Evolutionary conservation across 768 basidiomycete species (phyloP), one percentile per base, ranked within the genome.

Genomic region (Dioszegia hungarica): DNA sequence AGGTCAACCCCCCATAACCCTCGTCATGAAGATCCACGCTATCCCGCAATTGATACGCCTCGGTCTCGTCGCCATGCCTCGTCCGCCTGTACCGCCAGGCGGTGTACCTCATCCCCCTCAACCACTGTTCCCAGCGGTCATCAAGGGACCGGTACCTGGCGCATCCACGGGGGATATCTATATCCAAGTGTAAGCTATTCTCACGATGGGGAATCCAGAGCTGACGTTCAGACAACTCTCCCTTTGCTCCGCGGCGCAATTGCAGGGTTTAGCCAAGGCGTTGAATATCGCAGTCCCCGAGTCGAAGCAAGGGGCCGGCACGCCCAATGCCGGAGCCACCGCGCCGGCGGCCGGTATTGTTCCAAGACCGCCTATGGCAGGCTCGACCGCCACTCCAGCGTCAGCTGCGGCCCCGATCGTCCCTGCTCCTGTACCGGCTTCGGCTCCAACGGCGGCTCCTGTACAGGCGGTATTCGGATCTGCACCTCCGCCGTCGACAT

Each of bases 241-340:
- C 24, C 19, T 51, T 5, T 51, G 49, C 28, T 25, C 49, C 14
- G 34, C 49, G 4, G 15, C n/a, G 8, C 49, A 51, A 20, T 20
- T 51, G 19, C 49, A 51, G 9, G 49, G 49, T 15, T 22, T 51
- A 4, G 49, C 49, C 25, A 51, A 51, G 34, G 49, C 49, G 11
- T 22, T 51, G 2, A 51, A 51, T 27, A 51, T 51, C 36, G 11
- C 37, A 8, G 25, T 51, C 9, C 36, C 49, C 22, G 47, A 33
- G 6, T 20, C 47, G n/a, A n/a, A 25, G 19, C 41, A 19, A 22
- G 12, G 19, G 8, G n/a, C n/a, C n/a, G n/a, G n/a, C n/a, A n/a
- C n/a, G n/a, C n/a, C n/a, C n/a, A n/a, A n/a, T n/a, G n/a, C n/a
- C n/a, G n/a, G n/a, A n/a, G n/a, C n/a, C n/a, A n/a, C n/a, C n/a